Evolutionary conservation across 129 eudicot genomes (phyloP).

Genomic region (Kitagawia praeruptora): DNA sequence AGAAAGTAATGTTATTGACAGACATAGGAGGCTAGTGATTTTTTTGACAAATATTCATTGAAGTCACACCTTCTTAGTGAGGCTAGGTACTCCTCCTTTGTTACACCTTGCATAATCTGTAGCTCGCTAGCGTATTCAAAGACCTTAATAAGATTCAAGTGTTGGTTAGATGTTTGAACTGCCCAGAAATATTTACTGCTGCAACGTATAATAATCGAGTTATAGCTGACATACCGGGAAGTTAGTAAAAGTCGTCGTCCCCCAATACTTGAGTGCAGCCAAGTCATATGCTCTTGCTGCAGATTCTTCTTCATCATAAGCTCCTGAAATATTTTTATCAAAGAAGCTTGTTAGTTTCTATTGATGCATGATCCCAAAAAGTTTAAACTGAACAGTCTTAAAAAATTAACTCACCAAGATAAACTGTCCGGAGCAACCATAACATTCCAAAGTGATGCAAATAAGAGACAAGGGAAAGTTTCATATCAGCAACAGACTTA

Average conservation of each 20-base stretch:
- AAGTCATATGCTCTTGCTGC: constrained; percentile 88
- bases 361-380: not conserved
- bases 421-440: constrained; percentile 38
- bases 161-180: constrained; percentile 20
- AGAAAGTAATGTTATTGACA: not conserved
- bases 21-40: not conserved
- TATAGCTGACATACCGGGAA: constrained; percentile 41
- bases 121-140: constrained; percentile 62
- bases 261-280: constrained; percentile 88
- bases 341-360: not conserved
- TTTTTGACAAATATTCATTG: not conserved
- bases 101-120: constrained; percentile 62
- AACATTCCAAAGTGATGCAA: constrained; percentile 18
- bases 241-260: constrained; percentile 65
- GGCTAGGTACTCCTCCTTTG: constrained; percentile 82
- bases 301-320: constrained; percentile 86
- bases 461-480: constrained; percentile 9
- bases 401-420: constrained; percentile 70
- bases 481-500: constrained; percentile 18
- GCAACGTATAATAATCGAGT: not conserved
- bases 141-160: constrained; percentile 33
- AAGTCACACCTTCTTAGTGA: constrained; percentile 57
- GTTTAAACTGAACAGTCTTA: not conserved
- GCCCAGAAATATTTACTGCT: not conserved
- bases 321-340: constrained; percentile 37